These are phyloP conservation scores for Euphorbia lathyris DNA, from an alignment of 345 rosid species.

Conservation along the genomic window DNA sequence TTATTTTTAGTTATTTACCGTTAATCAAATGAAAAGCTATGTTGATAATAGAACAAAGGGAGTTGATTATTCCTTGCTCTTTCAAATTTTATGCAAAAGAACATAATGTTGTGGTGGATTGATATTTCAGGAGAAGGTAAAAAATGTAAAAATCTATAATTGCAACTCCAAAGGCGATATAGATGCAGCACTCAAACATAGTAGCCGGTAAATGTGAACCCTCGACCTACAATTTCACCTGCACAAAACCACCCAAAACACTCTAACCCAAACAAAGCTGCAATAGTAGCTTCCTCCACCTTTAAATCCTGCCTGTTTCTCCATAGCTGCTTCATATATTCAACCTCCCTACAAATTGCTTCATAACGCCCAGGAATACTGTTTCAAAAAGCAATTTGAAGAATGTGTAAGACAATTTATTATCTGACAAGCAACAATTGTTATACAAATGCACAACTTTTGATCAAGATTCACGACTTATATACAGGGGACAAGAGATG, in stretches of 20 bases:
- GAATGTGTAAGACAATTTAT: not conserved
- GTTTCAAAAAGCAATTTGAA: slow-evolving; percentile 10
- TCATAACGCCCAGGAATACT: slow-evolving; percentile 53
- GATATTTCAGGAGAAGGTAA: not conserved
- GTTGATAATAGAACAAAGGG: not conserved
- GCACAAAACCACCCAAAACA: slow-evolving; percentile 71
- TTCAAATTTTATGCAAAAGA: slow-evolving; percentile 6
- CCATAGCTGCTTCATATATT: slow-evolving; percentile 47
- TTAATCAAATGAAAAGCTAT: no score
- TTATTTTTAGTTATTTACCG: no score
- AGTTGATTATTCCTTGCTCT: not conserved
- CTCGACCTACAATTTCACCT: slow-evolving; percentile 68
- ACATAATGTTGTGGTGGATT: not conserved
- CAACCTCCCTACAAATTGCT: slow-evolving; percentile 58
- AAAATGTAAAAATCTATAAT: not conserved
- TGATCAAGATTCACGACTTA: not conserved
- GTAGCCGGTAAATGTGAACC: slow-evolving; percentile 69
- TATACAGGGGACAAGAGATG: no score
- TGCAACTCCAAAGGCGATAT: not conserved
- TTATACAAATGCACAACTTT: not conserved
- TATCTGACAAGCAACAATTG: not conserved
- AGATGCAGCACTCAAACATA: slow-evolving; percentile 32
- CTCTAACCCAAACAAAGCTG: slow-evolving; percentile 67
- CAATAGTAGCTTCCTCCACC: slow-evolving; percentile 61
- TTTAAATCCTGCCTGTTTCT: slow-evolving; percentile 53